These are phyloP conservation scores for Phlebiopsis flavidoalba DNA, from an alignment of 768 basidiomycete genomes.

Conservation along the genomic window DNA sequence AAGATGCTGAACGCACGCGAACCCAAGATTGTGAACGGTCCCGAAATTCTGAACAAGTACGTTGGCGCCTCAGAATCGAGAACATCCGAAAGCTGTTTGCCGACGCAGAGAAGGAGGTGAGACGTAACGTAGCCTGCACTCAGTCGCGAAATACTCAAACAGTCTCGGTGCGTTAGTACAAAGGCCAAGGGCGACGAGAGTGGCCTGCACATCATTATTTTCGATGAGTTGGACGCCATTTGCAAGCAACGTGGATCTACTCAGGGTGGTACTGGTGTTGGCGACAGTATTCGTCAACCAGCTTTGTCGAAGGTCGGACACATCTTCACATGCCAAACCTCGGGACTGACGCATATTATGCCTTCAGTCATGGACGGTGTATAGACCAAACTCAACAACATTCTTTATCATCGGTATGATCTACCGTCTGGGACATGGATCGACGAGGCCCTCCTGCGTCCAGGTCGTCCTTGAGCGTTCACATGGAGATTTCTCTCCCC, in stretches of 20 bases:
- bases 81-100: slow-evolving; percentile 95
- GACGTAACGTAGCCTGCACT: slow-evolving; percentile 10
- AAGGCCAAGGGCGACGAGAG: slow-evolving; percentile 96
- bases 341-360: background rate
- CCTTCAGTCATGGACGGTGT: slow-evolving; percentile 95
- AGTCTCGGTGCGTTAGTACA: slow-evolving; percentile 60
- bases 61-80: slow-evolving; percentile 97
- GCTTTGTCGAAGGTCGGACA: slow-evolving; percentile 82
- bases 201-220: slow-evolving; percentile 98
- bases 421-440: slow-evolving; percentile 97
- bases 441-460: slow-evolving; percentile 94
- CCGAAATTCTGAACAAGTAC: slow-evolving; percentile 95
- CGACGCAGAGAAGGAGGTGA: slow-evolving; percentile 96
- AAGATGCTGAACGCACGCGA: slow-evolving; percentile 98
- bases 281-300: slow-evolving; percentile 99
- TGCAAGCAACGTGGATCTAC: slow-evolving; percentile 98
- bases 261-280: slow-evolving; percentile 89
- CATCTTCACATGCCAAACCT: background rate
- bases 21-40: slow-evolving; percentile 97
- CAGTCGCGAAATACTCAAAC: background rate
- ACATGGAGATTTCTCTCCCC: slow-evolving; percentile 98
- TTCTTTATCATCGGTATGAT: slow-evolving; percentile 99
- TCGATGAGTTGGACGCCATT: slow-evolving; percentile 97
- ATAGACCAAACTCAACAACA: slow-evolving; percentile 97
- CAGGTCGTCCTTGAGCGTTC: slow-evolving; percentile 97